phyloP scores from a whole-genome alignment of 371 early-diverging fungal genomes.

The Mortierella sp. region DNA sequence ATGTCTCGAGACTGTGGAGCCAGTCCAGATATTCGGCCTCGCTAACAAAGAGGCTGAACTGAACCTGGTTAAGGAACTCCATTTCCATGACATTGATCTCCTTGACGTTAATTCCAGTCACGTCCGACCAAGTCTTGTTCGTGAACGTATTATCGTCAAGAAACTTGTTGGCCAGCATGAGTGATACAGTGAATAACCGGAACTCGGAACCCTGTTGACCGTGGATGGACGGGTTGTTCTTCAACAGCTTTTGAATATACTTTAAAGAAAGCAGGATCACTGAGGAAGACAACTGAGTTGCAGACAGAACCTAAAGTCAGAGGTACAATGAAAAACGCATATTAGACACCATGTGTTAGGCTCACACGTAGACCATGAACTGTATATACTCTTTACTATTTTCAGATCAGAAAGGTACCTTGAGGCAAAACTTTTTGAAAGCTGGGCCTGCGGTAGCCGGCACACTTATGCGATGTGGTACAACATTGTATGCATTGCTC shows the following conservation, averaged over 20 bases:
- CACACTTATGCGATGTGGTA: constrained; percentile 55
- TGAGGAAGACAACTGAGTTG: constrained; percentile 74
- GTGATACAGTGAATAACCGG: constrained; percentile 79
- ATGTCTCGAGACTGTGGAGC: constrained; percentile 57
- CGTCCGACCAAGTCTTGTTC: constrained; percentile 78
- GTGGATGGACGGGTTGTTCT: constrained; percentile 70
- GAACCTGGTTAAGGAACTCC: constrained; percentile 72
- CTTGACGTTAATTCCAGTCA: constrained; percentile 72
- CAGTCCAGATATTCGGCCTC: constrained; percentile 67
- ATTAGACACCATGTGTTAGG: too few relatives aligned
- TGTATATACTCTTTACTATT: not conserved
- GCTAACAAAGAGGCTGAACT: constrained; percentile 69
- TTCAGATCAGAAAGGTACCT: constrained; percentile 48
- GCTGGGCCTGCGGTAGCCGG: constrained; percentile 63
- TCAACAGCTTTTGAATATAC: constrained; percentile 71
- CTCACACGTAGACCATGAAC: not conserved
- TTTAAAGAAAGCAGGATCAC: constrained; percentile 69
- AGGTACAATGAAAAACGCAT: too few relatives aligned
- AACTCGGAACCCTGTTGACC: constrained; percentile 82
- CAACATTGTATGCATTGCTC: constrained; percentile 51
- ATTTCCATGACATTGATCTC: constrained; percentile 79
- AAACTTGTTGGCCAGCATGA: constrained; percentile 80
- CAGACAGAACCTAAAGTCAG: constrained; percentile 56
- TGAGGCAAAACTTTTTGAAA: constrained; percentile 67
- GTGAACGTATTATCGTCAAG: constrained; percentile 78